Percentiles rank a stretch among this genome's conserved stretches.
Evolutionary conservation across 2,329 filamentous ascomycete species (phyloP).

Genomic region (Xylariaceae sp.): DNA sequence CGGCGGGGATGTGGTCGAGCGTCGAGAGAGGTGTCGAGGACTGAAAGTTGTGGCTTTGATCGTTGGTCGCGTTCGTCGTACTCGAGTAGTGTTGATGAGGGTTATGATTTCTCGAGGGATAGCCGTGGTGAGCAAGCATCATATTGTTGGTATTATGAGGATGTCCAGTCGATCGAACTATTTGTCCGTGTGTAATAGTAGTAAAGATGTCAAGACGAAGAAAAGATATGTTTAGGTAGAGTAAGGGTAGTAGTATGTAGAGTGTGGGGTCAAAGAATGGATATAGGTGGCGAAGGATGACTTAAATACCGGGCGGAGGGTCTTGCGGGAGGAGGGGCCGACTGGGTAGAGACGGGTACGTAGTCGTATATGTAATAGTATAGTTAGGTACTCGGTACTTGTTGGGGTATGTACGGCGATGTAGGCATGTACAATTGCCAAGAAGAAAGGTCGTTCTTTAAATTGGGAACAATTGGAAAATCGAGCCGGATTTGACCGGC

Average conservation of each 20-base stretch:
- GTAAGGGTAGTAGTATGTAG: constrained; percentile 1
- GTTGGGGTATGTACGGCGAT: too few species aligned
- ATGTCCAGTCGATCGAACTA: constrained; percentile 11
- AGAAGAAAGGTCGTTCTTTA: constrained; percentile 9
- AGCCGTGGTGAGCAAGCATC: constrained; percentile 38
- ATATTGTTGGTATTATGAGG: constrained; percentile 28
- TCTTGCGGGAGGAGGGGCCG: constrained; percentile 7
- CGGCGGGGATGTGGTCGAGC: constrained; percentile 40
- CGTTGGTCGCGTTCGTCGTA: constrained; percentile 37
- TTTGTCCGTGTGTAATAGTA: constrained; percentile 3
- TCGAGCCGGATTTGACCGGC: constrained; percentile 22
- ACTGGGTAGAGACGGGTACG: constrained; percentile 5
- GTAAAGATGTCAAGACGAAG: constrained; percentile 5
- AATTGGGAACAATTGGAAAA: constrained; percentile 15
- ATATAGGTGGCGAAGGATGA: constrained; percentile 22
- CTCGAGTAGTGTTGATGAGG: constrained; percentile 25
- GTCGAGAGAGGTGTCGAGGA: constrained; percentile 33
- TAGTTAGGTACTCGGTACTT: constrained; percentile 16
- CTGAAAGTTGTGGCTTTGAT: constrained; percentile 27
- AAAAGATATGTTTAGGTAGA: constrained; percentile 4
- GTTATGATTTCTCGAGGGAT: constrained; percentile 30
- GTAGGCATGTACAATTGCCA: constrained; percentile 19
- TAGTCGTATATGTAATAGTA: too few species aligned
- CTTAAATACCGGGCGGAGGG: constrained; percentile 18
- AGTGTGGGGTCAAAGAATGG: constrained; percentile 21